A percentile compares a stretch with the other conserved stretches of the same genome.
Evolutionary conservation across 345 rosid species (phyloP).

Genomic region (Adansonia digitata): DNA sequence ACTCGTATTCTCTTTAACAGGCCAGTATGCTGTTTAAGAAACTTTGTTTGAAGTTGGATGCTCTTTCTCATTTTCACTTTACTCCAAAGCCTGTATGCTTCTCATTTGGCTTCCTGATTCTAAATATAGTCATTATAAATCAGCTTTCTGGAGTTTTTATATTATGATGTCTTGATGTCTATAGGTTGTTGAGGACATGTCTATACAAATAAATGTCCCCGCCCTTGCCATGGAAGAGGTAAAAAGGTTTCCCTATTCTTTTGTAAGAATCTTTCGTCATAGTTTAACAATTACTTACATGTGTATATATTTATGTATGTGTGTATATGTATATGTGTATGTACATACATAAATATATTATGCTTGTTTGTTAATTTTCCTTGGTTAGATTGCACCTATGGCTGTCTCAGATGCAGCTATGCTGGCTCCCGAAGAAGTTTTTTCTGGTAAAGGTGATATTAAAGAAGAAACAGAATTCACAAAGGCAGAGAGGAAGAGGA

Average conservation of each 20-base stretch:
- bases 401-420: conserved; percentile 94
- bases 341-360: too few relatives aligned
- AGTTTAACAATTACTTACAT: not conserved
- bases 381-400: conserved; percentile 75
- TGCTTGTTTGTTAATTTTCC: conserved; percentile 7
- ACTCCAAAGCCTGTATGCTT: conserved; percentile 90
- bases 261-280: not conserved
- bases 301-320: too few relatives aligned
- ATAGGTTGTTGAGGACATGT: conserved; percentile 89
- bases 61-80: conserved; percentile 95
- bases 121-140: not conserved
- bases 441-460: conserved; percentile 71
- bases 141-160: not conserved
- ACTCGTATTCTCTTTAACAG: conserved; percentile 29
- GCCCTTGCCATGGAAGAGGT: conserved; percentile 99
- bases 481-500: conserved; percentile 78
- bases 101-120: conserved; percentile 5
- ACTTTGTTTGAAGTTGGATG: conserved; percentile 89
- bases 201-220: conserved; percentile 79
- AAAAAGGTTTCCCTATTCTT: not conserved
- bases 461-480: conserved; percentile 87
- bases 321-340: not conserved
- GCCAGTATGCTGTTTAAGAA: conserved; percentile 72
- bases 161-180: conserved; percentile 19
- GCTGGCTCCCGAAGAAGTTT: conserved; percentile 97